Base-by-base conservation (phyloP, 1,284 basidiomycete species). In the Leccinum pallidistipes region DNA sequence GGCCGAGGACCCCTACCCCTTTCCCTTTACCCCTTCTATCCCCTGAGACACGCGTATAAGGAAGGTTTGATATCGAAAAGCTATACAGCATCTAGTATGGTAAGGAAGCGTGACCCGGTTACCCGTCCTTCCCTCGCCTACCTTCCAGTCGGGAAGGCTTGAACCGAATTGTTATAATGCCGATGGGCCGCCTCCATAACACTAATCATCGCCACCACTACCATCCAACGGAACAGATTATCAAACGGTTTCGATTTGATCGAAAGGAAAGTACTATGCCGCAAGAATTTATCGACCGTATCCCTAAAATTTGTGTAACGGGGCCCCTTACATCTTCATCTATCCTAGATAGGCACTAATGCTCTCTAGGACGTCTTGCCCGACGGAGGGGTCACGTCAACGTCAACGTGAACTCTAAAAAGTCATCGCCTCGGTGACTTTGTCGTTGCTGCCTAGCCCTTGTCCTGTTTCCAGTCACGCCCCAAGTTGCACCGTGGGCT, bases 61-160 rank as follows among this genome's bases (percentile, higher is more conserved):
- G 69, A 69, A 73, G 38, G 58, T 70, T 59, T 73, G 70, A 62
- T 57, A 69, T 62, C 69, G 69, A 70, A 70, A 72, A 51, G 16
- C 56, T 40, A 21, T 38, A 9, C 51, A 50, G 54, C 52, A 27
- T 49, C 8, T 16, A n/a, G 21, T 52, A 12, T 57, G 63, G 49
- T 60, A 40, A 34, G 34, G 16, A 60, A 47, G 55, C 47, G 32
- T 54, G 9, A 27, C 64, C 62, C 68, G 50, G 34, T 58, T 58
- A 65, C 66, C 68, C 66, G 66, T 68, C 53, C 14, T 40, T 16
- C 32, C 51, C 43, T 14, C 27, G 29, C 50, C 18, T 40, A 38
- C 18, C 16, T 27, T 14, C 21, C 21, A 18, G 53, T 21, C 29
- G 24, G 59, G 60, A 55, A 56, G 54, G 59, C 57, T 47, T n/a